Base-by-base conservation (phyloP, 73 alveolate species). In the Paramecium caudatum region DNA sequence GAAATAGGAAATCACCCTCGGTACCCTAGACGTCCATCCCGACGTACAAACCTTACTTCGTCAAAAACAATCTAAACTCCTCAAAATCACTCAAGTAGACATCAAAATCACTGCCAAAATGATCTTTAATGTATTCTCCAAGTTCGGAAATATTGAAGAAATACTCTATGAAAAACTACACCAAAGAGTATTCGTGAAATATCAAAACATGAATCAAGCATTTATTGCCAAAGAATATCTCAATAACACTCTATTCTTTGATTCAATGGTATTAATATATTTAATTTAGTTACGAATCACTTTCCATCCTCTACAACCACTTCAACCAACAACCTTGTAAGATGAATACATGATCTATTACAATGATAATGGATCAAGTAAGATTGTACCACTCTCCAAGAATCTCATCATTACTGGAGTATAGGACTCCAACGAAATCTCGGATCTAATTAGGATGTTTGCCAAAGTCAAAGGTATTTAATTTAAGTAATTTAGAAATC, bases 321-420 rank as follows among this genome's bases (percentile, higher is more conserved):
- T 68, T 32, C 19, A 34, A 15, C 84, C 84, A 34, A 34, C 84
- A 2, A 32, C 84, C 7, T 34, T 68, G 61, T 34, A 68, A 37
- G 84, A 68, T 68, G 84, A 68, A 68, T 68, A 68, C 16, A 34
- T 68, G 50, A 68, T 68, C 19, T 68, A 34, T 68, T 37, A 55
- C n/a, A 55, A 68, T 68, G 84, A 68, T 17, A 68, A 34, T 49
- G 19, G 50, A 25, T 17, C 84, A 34, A 25, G 34, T 30, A 68
- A 32, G 21, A 68, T 68, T 15, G 21, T 68, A 43, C 84, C 84
- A 13, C 84, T 37, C 47, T 68, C 84, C 25, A 6, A 34, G 30
- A 68, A 68, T 68, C 84, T 68, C 84, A 1, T 37, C 19, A 68
- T 68, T 16, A 68, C 84, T 13, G 84, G 84, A 34, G 84, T 68